Evolutionary conservation across 2,329 filamentous ascomycete genomes (phyloP), one percentile per base, ranked within the genome.

Genomic region (Dryadomyces quercus-mongolicae): DNA sequence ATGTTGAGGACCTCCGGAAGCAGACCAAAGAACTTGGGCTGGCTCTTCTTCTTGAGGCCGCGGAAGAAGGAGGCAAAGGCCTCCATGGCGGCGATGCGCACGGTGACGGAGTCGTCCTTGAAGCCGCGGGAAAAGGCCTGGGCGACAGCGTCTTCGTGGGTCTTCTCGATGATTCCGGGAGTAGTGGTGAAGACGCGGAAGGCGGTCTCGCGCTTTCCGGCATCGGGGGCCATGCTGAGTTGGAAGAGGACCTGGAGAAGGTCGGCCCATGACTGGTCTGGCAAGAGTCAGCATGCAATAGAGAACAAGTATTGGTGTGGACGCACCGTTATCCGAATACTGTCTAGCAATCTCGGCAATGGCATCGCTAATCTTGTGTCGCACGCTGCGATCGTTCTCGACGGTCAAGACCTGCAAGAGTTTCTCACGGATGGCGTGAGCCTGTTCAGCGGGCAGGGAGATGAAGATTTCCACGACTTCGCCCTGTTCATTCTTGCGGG

Each of bases 341-440:
- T 98, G 90, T 64, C 93, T 83, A 47, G 92, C 93, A 57, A 98
- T 78, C 71, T 98, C 93, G 22, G 93, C 93, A 58, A 97, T 87
- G n/a, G 92, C 90, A 71, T 98, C 93, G 62, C 91, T 93, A 66
- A 97, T 87, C 71, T 98, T 98, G 73, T 95, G 93, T 63, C 93
- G 80, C 49, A 95, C 87, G 43, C 80, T 75, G 58, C 83, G 79
- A 58, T 86, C 80, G 21, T 80, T 74, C 71, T 97, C 93, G 58
- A 74, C 76, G 55, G 81, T 81, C 53, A 96, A 75, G 52, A 82
- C 83, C 64, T 91, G 80, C 45, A 97, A 78, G 56, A 97, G 75
- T 69, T 92, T 95, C 64, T 86, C 79, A 61, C 90, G 83, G 63
- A 97, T 95, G 49, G 82, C 84, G 51, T 81, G 74, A 60, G 86